Conservation (phyloP, 306 rosid genomes). For the Pueraria montana region DNA sequence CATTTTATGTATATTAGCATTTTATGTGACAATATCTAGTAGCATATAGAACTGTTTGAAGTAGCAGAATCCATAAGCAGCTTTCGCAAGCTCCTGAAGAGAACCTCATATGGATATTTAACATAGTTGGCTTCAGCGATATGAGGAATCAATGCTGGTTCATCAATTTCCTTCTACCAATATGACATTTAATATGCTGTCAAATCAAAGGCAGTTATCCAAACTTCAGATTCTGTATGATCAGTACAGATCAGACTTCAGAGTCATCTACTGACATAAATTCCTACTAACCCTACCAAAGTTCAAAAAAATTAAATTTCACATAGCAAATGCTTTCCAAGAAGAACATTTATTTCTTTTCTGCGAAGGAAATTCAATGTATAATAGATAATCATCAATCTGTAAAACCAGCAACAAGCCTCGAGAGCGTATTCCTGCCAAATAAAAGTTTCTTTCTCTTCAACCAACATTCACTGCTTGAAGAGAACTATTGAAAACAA, state of each 20-base stretch:
- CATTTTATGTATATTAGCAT: too few species aligned
- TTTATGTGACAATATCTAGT: too few species aligned
- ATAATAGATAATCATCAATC: conserved; percentile 17
- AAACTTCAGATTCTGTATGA: background rate
- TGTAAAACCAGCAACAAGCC: conserved; percentile 28
- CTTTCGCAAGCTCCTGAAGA: background rate
- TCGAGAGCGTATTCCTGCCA: background rate
- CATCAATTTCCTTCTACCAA: background rate
- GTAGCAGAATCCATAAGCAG: too few species aligned
- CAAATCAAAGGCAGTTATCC: background rate
- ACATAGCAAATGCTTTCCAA: background rate
- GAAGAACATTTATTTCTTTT: background rate
- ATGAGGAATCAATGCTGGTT: background rate
- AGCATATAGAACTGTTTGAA: too few species aligned
- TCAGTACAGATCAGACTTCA: background rate
- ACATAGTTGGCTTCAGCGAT: background rate
- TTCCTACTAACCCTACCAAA: background rate
- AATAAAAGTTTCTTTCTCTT: background rate
- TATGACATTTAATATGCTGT: background rate
- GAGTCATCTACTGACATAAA: background rate
- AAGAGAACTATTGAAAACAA: background rate
- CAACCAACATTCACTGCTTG: conserved; percentile 25
- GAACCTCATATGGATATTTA: background rate
- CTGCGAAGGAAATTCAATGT: conserved; percentile 37
- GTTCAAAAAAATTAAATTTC: background rate